phyloP scores from a whole-genome alignment of 2,329 filamentous ascomycete species.

The Sporothrix variecibatus region DNA sequence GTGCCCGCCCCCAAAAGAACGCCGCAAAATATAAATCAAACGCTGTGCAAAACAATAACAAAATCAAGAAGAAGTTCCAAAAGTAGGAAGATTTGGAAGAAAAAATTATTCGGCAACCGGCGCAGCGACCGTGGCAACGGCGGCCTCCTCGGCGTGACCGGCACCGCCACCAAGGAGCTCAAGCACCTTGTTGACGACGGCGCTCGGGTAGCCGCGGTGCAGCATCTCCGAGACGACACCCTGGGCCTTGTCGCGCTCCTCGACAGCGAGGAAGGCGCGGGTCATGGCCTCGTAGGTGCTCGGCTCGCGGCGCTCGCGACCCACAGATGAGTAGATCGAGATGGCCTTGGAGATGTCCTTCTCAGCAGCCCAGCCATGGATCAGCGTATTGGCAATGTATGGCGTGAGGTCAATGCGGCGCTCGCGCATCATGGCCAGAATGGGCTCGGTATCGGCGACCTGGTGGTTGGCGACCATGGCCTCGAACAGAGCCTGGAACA shows the following conservation, averaged over 20 bases:
- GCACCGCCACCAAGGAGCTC: slow-evolving; percentile 77
- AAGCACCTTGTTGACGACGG: slow-evolving; percentile 90
- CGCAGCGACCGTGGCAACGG: slow-evolving; percentile 36
- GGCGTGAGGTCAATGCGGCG: slow-evolving; percentile 82
- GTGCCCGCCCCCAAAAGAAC: slow-evolving; percentile 11
- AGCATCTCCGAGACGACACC: slow-evolving; percentile 86
- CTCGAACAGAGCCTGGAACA: slow-evolving; percentile 97
- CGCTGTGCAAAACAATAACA: background rate
- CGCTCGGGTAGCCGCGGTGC: slow-evolving; percentile 82
- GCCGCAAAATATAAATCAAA: background rate
- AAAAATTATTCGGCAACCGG: slow-evolving; percentile 17
- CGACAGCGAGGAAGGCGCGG: slow-evolving; percentile 81
- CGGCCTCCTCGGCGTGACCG: slow-evolving; percentile 43
- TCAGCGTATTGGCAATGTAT: slow-evolving; percentile 97
- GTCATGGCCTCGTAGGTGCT: slow-evolving; percentile 99
- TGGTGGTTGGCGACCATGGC: slow-evolving; percentile 93
- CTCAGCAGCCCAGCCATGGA: slow-evolving; percentile 91
- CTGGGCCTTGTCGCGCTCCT: slow-evolving; percentile 76
- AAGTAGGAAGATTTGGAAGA: background rate
- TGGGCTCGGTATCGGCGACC: slow-evolving; percentile 71
- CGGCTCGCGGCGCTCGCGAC: slow-evolving; percentile 79
- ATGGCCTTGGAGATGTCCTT: slow-evolving; percentile 78
- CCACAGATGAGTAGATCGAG: slow-evolving; percentile 76
- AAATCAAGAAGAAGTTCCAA: slow-evolving; percentile 20
- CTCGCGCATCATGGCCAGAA: slow-evolving; percentile 74